Evolutionary conservation across 2,329 filamentous ascomycete species (phyloP).

Genomic region (Tothia fuscella): DNA sequence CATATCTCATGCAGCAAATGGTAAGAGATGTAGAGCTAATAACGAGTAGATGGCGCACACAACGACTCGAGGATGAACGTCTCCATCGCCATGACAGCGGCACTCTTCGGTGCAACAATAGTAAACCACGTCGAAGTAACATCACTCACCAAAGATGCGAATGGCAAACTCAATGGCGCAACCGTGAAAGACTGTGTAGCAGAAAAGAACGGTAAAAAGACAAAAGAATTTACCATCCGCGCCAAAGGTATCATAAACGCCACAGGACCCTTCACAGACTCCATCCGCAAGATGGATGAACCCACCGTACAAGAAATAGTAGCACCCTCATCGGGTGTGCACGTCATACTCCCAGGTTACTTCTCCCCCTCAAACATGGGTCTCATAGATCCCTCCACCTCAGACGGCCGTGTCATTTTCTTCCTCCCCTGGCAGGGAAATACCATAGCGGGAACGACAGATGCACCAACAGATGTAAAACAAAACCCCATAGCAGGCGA

Average conservation of each 20-base stretch:
- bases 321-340: constrained; percentile 72
- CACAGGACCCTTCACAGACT: constrained; percentile 78
- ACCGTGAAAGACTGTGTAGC: constrained; percentile 58
- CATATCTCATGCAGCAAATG: no score
- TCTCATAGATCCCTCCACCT: constrained; percentile 74
- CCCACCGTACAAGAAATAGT: constrained; percentile 62
- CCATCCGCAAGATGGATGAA: constrained; percentile 77
- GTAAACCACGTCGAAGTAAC: constrained; percentile 78
- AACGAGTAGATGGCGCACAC: constrained; percentile 59
- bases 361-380: constrained; percentile 80
- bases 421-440: constrained; percentile 91
- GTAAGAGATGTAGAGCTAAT: constrained; percentile 18
- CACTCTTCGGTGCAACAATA: constrained; percentile 73
- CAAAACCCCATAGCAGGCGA: constrained; percentile 67
- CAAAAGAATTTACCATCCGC: constrained; percentile 55
- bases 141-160: constrained; percentile 58
- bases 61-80: constrained; percentile 92
- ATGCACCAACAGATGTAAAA: constrained; percentile 61
- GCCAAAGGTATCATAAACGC: constrained; percentile 80
- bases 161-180: constrained; percentile 63
- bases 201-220: constrained; percentile 49
- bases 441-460: constrained; percentile 81
- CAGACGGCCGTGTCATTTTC: constrained; percentile 82
- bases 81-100: constrained; percentile 75
- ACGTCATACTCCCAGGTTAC: constrained; percentile 78